Evolutionary conservation across 2,329 filamentous ascomycete species (phyloP), one percentile per base, ranked within the genome.

Genomic region (Xylariales sp.): DNA sequence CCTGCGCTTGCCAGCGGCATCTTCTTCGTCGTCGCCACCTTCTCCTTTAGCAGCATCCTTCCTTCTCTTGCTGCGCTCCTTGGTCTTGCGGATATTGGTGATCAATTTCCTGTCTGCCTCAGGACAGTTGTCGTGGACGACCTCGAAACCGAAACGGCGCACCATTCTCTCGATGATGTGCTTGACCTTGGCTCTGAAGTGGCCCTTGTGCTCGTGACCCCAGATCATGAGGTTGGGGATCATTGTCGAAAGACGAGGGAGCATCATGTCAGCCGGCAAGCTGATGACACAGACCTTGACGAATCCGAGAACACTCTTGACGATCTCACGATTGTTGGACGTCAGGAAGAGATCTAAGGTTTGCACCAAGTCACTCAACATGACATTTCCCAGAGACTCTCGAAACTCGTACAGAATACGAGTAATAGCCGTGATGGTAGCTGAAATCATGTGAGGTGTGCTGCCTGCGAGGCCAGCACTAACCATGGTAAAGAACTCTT

Each of bases 401-500:
- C 88, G 84, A 70, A 95, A 98, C 57, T 96, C 86, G 63, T 90
- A 97, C 20, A 98, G 76, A 18, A 96, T 81, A n/a, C 93, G 81
- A 12, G 89, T 93, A 25, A 98, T 76, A 12, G 93, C 91, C 1
- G 89, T 97, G 57, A 98, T 90, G n/a, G 88, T 89, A 1, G 93
- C 93, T 6, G 88, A 95, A 45, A 97, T 90, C 89, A 97, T 96
- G 67, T 97, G 91, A 21, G 93, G 90, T 10, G 89, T 91, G 52
- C 83, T 85, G 40, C 90, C 91, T 2, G 91, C 93, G 37, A 98
- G 76, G 65, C 93, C 93, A 33, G 93, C 93, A 49, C 88, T 95
- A 20, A 97, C 86, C 93, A 98, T 98, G 39, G 91, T 96, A 67
- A 97, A 88, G 65, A 89, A 97, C 62, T 97, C 93, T 54, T 97